Conservation (phyloP, 2,329 filamentous ascomycete genomes). For the Colletotrichum siamense region DNA sequence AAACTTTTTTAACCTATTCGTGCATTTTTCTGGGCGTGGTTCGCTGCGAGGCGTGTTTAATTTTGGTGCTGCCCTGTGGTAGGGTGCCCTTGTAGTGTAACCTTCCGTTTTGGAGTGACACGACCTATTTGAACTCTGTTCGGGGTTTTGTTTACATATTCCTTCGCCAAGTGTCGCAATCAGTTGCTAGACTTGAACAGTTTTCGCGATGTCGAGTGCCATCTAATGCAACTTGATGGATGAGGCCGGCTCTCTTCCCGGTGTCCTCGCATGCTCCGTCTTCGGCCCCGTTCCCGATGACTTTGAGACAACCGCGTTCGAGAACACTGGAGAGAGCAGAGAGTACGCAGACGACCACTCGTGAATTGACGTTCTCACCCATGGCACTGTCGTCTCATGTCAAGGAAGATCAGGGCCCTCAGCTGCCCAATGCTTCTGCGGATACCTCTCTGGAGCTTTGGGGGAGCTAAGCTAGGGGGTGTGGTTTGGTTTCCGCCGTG, state of each 20-base stretch:
- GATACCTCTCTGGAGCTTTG: not conserved
- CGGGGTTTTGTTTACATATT: not conserved
- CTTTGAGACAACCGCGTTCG: conserved; percentile 8
- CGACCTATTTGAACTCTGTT: not conserved
- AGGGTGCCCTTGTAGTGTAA: not conserved
- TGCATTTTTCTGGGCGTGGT: not conserved
- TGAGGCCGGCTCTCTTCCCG: not conserved
- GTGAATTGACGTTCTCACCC: not conserved
- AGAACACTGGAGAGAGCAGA: not conserved
- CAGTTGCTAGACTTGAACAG: not conserved
- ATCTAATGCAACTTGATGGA: not conserved
- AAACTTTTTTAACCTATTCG: conserved; percentile 3
- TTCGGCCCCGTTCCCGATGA: not conserved
- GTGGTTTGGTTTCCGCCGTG: not conserved
- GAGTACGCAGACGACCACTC: not conserved
- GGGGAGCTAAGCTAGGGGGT: not conserved
- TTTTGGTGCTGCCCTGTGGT: not conserved
- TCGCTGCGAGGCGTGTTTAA: not conserved
- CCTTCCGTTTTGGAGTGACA: not conserved
- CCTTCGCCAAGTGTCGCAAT: not conserved
- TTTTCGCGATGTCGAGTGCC: not conserved
- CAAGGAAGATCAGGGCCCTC: not conserved
- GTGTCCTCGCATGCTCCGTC: not conserved
- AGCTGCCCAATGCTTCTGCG: conserved; percentile 10
- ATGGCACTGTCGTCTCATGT: conserved; percentile 12